phyloP scores from a whole-genome alignment of 768 basidiomycete genomes.

The Mycena latifolia region DNA sequence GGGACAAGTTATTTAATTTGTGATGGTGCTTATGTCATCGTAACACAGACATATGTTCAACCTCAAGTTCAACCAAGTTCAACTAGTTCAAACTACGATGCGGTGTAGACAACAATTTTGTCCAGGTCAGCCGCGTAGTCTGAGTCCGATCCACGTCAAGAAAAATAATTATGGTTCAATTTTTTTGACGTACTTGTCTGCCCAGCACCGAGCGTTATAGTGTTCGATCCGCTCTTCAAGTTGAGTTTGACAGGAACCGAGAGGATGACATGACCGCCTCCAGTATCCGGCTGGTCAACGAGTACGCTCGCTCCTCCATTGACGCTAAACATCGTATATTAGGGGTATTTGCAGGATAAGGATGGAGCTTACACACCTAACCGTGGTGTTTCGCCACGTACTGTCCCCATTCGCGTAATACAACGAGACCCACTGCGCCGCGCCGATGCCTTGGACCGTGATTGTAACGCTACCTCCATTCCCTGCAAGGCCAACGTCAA shows the following conservation, averaged over 20 bases:
- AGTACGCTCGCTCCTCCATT: slow-evolving; percentile 67
- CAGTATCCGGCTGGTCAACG: slow-evolving; percentile 70
- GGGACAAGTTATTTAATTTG: too few species aligned
- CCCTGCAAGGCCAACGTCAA: slow-evolving; percentile 46
- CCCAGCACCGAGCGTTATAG: slow-evolving; percentile 61
- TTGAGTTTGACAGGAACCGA: slow-evolving; percentile 68
- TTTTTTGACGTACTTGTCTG: slow-evolving; percentile 59
- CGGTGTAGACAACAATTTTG: slow-evolving; percentile 67
- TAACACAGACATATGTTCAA: too few species aligned
- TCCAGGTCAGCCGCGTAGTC: slow-evolving; percentile 72
- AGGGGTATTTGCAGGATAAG: too few species aligned
- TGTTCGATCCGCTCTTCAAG: slow-evolving; percentile 63
- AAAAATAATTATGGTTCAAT: neutral
- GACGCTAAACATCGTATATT: slow-evolving; percentile 60
- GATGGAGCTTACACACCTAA: slow-evolving; percentile 55
- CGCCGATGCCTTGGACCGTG: slow-evolving; percentile 66
- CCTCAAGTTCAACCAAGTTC: too few species aligned
- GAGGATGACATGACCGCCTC: slow-evolving; percentile 63
- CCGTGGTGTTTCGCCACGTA: slow-evolving; percentile 68
- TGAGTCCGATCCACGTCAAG: slow-evolving; percentile 36
- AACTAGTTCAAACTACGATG: too few species aligned
- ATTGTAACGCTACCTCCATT: slow-evolving; percentile 70
- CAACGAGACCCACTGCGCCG: slow-evolving; percentile 69
- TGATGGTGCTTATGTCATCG: too few species aligned
- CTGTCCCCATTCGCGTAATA: slow-evolving; percentile 74